These are phyloP conservation scores for Blastobotrys persicus DNA, from an alignment of 1,139 yeast species.

Conservation along the genomic window DNA sequence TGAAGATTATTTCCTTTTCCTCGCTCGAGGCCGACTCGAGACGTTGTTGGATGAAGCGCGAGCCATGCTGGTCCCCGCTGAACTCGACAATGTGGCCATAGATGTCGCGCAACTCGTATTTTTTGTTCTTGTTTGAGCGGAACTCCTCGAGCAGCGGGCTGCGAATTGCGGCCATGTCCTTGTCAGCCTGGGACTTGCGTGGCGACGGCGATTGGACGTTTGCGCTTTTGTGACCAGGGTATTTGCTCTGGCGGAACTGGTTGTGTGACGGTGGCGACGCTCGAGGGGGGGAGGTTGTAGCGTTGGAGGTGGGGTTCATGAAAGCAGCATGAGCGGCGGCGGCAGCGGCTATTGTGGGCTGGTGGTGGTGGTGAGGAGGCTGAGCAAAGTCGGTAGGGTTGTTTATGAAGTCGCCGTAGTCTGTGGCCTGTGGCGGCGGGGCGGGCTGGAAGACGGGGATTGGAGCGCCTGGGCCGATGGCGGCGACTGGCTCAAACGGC, in stretches of 20 bases:
- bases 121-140: slow-evolving; percentile 63
- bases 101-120: slow-evolving; percentile 64
- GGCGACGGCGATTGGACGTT: slow-evolving; percentile 13
- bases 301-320: slow-evolving; percentile 11
- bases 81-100: slow-evolving; percentile 89
- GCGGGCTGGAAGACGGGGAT: slow-evolving; percentile 1
- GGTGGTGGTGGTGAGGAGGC: slow-evolving; percentile 5
- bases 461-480: slow-evolving; percentile 5
- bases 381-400: slow-evolving; percentile 1
- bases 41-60: slow-evolving; percentile 91
- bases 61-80: slow-evolving; percentile 95
- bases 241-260: slow-evolving; percentile 6
- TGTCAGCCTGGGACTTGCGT: slow-evolving; percentile 7
- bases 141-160: slow-evolving; percentile 80
- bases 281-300: slow-evolving; percentile 13
- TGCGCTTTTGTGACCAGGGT: slow-evolving; percentile 8
- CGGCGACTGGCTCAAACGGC: slow-evolving; percentile 12
- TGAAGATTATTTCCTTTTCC: slow-evolving; percentile 79
- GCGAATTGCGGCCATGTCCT: slow-evolving; percentile 16
- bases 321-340: slow-evolving; percentile 7
- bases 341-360: slow-evolving; percentile 2
- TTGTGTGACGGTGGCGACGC: slow-evolving; percentile 14
- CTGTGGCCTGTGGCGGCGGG: not conserved
- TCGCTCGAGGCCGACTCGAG: slow-evolving; percentile 61
- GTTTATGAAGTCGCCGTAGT: slow-evolving; percentile 8